Conservation (phyloP, 75 land plant genomes). For the Chamaecyparis obtusa region DNA sequence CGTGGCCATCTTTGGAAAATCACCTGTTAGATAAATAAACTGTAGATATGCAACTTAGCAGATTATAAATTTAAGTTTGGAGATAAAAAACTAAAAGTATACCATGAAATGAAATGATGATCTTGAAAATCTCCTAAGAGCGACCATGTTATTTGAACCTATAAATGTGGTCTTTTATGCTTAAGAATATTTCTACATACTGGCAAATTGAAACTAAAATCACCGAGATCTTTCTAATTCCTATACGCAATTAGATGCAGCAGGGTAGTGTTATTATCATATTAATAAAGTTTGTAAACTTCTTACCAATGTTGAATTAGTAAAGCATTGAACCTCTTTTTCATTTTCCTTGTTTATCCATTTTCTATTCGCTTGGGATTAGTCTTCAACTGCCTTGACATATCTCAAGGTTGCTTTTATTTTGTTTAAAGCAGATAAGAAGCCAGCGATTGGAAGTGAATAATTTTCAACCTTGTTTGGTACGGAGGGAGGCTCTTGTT, state of each 20-base stretch:
- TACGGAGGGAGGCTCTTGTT: slow-evolving; percentile 6
- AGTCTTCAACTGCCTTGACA: background rate
- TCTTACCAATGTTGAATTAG: background rate
- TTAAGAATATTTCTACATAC: background rate
- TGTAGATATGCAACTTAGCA: too few species aligned
- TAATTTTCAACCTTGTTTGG: background rate
- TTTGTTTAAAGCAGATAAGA: background rate
- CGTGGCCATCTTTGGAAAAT: background rate
- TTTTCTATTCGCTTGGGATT: background rate
- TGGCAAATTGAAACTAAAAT: background rate
- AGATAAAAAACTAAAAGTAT: background rate
- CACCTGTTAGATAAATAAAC: too few species aligned
- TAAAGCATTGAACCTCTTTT: background rate
- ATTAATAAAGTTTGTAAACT: background rate
- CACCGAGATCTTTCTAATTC: background rate
- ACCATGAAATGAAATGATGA: background rate
- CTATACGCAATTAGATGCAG: background rate
- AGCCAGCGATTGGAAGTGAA: background rate
- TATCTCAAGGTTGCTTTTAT: background rate
- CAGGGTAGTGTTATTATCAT: background rate
- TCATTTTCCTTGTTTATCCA: background rate
- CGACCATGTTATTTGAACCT: background rate
- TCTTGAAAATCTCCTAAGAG: background rate
- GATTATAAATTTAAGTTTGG: background rate
- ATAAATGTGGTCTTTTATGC: background rate